Conservation (phyloP, 208 protist species). For the Leishmania major region DNA sequence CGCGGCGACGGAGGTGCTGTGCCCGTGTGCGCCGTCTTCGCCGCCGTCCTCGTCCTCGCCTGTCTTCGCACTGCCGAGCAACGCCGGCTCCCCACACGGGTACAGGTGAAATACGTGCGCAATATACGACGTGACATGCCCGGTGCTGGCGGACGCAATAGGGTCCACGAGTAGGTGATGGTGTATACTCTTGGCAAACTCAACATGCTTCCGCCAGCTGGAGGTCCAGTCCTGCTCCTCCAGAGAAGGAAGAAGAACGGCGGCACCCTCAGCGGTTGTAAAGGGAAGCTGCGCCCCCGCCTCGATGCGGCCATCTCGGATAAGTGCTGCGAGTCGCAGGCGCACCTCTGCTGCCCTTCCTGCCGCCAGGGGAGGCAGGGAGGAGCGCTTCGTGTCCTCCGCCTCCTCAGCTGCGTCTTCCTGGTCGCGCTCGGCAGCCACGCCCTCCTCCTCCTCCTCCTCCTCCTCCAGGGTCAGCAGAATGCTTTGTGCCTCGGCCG, state of each 20-base stretch:
- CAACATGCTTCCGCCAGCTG: conserved; percentile 27
- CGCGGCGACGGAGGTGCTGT: conserved; percentile 29
- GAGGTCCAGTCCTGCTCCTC: conserved; percentile 23
- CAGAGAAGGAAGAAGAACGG: conserved; percentile 4
- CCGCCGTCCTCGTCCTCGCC: background rate
- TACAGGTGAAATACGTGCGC: conserved; percentile 48
- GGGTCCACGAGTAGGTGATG: conserved; percentile 32
- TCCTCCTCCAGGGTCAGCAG: conserved; percentile 35
- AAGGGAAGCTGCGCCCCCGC: conserved; percentile 1
- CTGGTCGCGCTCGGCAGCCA: background rate
- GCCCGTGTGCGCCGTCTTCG: background rate
- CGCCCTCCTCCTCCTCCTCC: conserved; percentile 18
- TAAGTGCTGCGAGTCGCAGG: conserved; percentile 25
- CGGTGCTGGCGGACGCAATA: conserved; percentile 21
- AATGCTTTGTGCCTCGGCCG: conserved; percentile 44
- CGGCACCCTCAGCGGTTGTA: background rate
- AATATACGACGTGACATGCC: conserved; percentile 49
- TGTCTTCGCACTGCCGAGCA: background rate
- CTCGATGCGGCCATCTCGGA: conserved; percentile 24
- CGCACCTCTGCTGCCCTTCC: conserved; percentile 12
- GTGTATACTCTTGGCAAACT: conserved; percentile 12
- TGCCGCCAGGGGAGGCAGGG: background rate
- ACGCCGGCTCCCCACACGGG: conserved; percentile 36
- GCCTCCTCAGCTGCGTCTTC: conserved; percentile 15
- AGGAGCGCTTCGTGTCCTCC: background rate